Base-by-base conservation (phyloP, 2,329 filamentous ascomycete genomes). In the Xylariaceae sp. region DNA sequence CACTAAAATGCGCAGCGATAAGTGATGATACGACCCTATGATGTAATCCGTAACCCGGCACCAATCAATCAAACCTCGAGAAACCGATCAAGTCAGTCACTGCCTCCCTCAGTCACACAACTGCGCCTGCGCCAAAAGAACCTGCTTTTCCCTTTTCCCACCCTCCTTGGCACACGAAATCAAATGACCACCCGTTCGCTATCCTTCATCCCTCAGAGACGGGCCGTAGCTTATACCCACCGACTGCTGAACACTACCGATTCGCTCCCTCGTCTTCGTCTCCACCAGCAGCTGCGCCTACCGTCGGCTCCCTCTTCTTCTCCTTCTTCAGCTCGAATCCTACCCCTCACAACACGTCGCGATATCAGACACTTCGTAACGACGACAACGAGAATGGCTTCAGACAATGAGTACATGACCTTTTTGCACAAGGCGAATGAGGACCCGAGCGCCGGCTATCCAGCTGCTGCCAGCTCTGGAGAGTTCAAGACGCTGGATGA, bases 381-480 rank as follows among this genome's bases (percentile, higher is more conserved):
- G 39, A 45, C 55, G 52, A 49, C 53, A 11, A 13, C 18, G 17
- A 78, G 58, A 13, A 90, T 90, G 88, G 83, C 86, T 6, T 87
- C 86, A 56, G 91, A 96, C 79, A 85, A 89, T 62, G 88, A 89
- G 63, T 97, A 96, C 78, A 83, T 86, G 75, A 80, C 88, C 61
- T 96, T 97, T 72, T 80, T 97, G 59, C 82, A 94, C 72, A 94
- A 94, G 78, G 90, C 91, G 56, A 96, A 96, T 76, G 78, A 86
- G 69, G 87, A 92, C 71, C 87, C 88, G 15, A 87, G 85, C 72
- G 82, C 85, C 60, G 86, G 87, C 64, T 70, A 73, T 45, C 72
- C 67, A 58, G 61, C 71, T 63, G 54, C 63, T 63, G 68, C 13
- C 41, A 35, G 51, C 63, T 68, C 61, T 69, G 70, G 73, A n/a